Conservation (phyloP, 108 stramenopile genomes). For the Fragilariopsis cylindrus region DNA sequence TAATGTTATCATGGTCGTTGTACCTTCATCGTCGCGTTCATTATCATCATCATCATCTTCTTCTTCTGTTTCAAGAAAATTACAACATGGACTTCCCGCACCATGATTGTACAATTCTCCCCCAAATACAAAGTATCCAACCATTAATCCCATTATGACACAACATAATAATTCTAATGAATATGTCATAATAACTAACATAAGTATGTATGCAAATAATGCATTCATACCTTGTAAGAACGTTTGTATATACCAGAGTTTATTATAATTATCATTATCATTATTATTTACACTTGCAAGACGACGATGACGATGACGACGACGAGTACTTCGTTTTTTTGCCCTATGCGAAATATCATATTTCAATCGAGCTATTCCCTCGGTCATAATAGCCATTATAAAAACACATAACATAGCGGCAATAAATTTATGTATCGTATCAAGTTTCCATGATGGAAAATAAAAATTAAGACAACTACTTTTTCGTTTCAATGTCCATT, state of each 20-base stretch:
- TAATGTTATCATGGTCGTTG: neutral
- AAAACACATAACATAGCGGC: conserved; percentile 46
- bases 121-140: conserved; percentile 48
- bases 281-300: neutral
- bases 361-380: conserved; percentile 40
- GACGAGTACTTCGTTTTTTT: conserved; percentile 4
- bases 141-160: conserved; percentile 45
- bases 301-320: neutral
- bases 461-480: conserved; percentile 52
- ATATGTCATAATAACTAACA: conserved; percentile 69
- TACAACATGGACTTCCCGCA: conserved; percentile 49
- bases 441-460: conserved; percentile 50
- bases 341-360: conserved; percentile 15
- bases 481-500: conserved; percentile 30
- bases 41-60: neutral
- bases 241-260: conserved; percentile 16
- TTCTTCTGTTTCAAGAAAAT: conserved; percentile 42
- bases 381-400: conserved; percentile 35
- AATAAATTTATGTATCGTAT: conserved; percentile 39
- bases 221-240: conserved; percentile 44
- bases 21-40: neutral
- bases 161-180: conserved; percentile 43
- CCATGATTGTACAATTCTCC: conserved; percentile 28
- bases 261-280: neutral
- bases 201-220: conserved; percentile 50